Percentiles rank a stretch among this genome's conserved stretches.
Conservation (phyloP, 2,329 filamentous ascomycete genomes). For the Aspergillus sp. region DNA sequence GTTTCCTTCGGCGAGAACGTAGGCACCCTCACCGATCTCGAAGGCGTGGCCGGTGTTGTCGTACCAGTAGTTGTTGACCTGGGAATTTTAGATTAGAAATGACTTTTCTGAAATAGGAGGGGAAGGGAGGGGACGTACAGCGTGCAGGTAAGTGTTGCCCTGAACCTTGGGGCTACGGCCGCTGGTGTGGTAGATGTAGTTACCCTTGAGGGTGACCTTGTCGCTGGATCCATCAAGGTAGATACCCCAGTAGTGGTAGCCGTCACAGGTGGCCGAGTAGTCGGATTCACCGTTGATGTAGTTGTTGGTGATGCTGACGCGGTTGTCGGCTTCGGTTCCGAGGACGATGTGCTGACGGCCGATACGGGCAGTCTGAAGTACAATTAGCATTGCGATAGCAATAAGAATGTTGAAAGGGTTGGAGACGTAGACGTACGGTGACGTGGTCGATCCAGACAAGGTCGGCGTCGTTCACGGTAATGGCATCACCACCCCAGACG, state of each 20-base stretch:
- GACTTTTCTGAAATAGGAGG: no score
- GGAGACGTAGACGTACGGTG: constrained; percentile 20
- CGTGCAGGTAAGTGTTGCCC: constrained; percentile 54
- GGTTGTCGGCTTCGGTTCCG: constrained; percentile 49
- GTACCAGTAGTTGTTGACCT: constrained; percentile 59
- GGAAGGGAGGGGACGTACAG: constrained; percentile 18
- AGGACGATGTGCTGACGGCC: constrained; percentile 59
- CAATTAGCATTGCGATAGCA: background rate
- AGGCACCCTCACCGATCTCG: constrained; percentile 42
- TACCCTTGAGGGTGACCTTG: constrained; percentile 54
- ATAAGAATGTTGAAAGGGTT: background rate
- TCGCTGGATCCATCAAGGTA: constrained; percentile 56
- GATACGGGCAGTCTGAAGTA: constrained; percentile 48
- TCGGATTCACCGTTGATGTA: constrained; percentile 53
- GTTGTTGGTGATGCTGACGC: constrained; percentile 57
- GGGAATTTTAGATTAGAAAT: background rate
- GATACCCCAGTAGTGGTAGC: constrained; percentile 57
- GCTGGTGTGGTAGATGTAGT: constrained; percentile 57
- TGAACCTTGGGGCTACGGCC: constrained; percentile 55
- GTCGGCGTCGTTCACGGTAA: constrained; percentile 46
- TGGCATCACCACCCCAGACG: constrained; percentile 58
- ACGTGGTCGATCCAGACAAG: constrained; percentile 50
- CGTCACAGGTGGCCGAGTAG: constrained; percentile 56
- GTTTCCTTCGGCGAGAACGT: constrained; percentile 54
- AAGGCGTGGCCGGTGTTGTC: constrained; percentile 55